A percentile compares a stretch with the other conserved stretches of the same genome.
phyloP scores from a whole-genome alignment of 2,329 filamentous ascomycete species.

The Cadophora sp. region DNA sequence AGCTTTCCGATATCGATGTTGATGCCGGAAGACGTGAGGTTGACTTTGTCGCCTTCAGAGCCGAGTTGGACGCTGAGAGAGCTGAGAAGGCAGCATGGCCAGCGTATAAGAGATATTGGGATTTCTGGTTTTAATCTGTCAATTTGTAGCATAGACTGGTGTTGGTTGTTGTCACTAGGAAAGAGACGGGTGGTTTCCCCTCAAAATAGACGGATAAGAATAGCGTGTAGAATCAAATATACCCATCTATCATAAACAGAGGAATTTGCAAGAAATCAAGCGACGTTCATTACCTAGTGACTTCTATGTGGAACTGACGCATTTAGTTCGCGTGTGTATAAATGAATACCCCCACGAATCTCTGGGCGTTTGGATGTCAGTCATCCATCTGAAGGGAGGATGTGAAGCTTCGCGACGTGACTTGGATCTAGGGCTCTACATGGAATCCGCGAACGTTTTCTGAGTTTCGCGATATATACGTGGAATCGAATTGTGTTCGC shows the following conservation, averaged over 20 bases:
- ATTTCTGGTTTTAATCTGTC: conserved; percentile 34
- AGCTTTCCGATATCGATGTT: conserved; percentile 40
- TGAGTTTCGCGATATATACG: too few relatives aligned
- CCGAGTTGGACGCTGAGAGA: conserved; percentile 43
- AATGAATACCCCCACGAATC: too few relatives aligned
- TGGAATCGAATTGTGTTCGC: too few relatives aligned
- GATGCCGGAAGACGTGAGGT: conserved; percentile 44
- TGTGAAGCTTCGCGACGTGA: too few relatives aligned
- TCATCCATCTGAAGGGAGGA: conserved; percentile 1
- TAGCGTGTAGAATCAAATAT: not conserved
- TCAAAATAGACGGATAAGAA: not conserved
- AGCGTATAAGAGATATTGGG: conserved; percentile 40
- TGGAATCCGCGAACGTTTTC: too few relatives aligned
- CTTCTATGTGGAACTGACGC: not conserved
- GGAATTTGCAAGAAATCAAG: not conserved
- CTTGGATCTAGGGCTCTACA: too few relatives aligned
- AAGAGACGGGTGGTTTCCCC: not conserved
- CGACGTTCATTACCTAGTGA: not conserved
- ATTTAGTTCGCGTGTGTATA: not conserved
- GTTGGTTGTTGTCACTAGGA: not conserved
- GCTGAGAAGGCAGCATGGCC: conserved; percentile 41
- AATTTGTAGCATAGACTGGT: not conserved
- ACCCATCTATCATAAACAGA: conserved; percentile 42
- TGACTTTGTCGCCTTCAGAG: conserved; percentile 42
- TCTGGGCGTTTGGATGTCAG: too few relatives aligned